A percentile compares a stretch with the other conserved stretches of the same genome.
Evolutionary conservation across 2,329 filamentous ascomycete species (phyloP).

Genomic region (Dendryphion nanum): DNA sequence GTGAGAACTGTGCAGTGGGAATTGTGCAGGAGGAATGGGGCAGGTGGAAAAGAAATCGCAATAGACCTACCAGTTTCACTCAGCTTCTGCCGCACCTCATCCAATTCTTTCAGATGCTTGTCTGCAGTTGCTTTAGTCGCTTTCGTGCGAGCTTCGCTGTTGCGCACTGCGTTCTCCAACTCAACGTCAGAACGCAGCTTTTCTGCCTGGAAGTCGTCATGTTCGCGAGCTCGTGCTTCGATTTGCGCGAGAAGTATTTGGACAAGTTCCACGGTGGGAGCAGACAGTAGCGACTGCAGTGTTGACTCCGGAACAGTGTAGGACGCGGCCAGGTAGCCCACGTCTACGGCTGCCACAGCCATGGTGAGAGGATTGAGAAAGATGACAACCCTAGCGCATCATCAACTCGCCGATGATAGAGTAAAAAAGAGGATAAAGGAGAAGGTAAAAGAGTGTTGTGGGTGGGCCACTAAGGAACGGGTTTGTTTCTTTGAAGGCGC

Average conservation of each 20-base stretch:
- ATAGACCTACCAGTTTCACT: conserved; percentile 70
- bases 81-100: conserved; percentile 76
- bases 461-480: neutral
- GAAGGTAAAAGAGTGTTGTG: conserved; percentile 25
- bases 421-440: conserved; percentile 6
- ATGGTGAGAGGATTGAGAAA: conserved; percentile 42
- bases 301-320: conserved; percentile 66
- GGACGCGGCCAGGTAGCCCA: conserved; percentile 70
- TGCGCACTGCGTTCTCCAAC: conserved; percentile 84
- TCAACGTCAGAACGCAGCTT: conserved; percentile 90
- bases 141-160: conserved; percentile 78
- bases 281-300: conserved; percentile 60
- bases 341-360: conserved; percentile 64
- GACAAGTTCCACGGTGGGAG: conserved; percentile 77
- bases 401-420: conserved; percentile 5
- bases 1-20: no score
- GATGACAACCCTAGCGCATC: conserved; percentile 22
- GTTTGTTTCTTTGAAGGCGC: neutral
- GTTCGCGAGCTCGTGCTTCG: conserved; percentile 75
- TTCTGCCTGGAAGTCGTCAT: conserved; percentile 77
- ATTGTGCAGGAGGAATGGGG: no score
- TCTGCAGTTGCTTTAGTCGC: conserved; percentile 78
- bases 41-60: neutral
- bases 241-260: conserved; percentile 72
- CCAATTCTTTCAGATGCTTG: conserved; percentile 79